These are phyloP conservation scores for Myxozyma kluyveri DNA, from an alignment of 805 yeast species.

Conservation along the genomic window DNA sequence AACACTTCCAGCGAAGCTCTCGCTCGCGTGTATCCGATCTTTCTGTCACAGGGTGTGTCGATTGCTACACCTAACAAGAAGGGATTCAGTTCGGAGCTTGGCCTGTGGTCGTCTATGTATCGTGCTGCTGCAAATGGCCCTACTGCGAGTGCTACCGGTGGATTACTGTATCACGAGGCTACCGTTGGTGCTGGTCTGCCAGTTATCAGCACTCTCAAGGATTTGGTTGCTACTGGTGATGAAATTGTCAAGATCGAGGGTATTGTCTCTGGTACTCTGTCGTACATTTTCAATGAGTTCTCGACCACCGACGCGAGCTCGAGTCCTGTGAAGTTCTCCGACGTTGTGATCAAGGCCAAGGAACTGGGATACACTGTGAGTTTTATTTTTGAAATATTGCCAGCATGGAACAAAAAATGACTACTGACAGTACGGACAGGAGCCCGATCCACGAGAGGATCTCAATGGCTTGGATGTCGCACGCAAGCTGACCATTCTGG, in stretches of 20 bases:
- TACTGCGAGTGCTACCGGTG: conserved; percentile 49
- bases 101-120: conserved; percentile 75
- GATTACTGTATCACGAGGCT: conserved; percentile 93
- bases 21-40: conserved; percentile 73
- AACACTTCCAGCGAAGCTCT: conserved; percentile 83
- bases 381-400: neutral
- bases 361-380: conserved; percentile 85
- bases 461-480: conserved; percentile 98
- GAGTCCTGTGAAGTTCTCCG: conserved; percentile 70
- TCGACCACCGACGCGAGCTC: conserved; percentile 60
- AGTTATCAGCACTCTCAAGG: conserved; percentile 81
- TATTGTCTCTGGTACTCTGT: conserved; percentile 91
- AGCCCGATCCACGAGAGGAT: conserved; percentile 99
- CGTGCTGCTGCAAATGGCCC: conserved; percentile 43
- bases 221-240: conserved; percentile 89
- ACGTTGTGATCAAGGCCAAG: conserved; percentile 85
- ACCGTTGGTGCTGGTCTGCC: conserved; percentile 99
- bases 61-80: conserved; percentile 98
- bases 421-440: conserved; percentile 38
- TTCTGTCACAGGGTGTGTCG: conserved; percentile 75
- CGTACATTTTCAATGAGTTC: conserved; percentile 91
- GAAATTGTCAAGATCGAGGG: conserved; percentile 90
- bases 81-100: conserved; percentile 80
- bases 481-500: conserved; percentile 93
- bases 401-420: neutral